A percentile compares a stretch with the other conserved stretches of the same genome.
Evolutionary conservation across 2,329 filamentous ascomycete species (phyloP).

Genomic region (Alternaria longipes): DNA sequence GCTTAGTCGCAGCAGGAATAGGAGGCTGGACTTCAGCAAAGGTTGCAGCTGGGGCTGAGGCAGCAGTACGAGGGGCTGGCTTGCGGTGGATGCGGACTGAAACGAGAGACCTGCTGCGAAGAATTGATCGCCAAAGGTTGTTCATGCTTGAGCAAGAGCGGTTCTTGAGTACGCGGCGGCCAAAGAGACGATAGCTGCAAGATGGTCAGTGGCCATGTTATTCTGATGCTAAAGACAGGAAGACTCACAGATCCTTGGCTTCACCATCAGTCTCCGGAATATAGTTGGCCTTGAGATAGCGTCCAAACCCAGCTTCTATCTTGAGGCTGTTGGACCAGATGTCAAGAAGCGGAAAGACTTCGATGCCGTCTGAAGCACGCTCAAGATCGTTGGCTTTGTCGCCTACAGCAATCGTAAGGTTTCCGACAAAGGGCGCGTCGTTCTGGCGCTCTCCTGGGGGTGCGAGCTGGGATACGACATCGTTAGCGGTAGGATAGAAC

Average conservation of each 20-base stretch:
- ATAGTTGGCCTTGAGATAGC: conserved; percentile 31
- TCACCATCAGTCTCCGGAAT: conserved; percentile 36
- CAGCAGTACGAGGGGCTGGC: conserved; percentile 1
- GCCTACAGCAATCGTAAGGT: conserved; percentile 40
- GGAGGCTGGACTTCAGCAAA: not conserved
- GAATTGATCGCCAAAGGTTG: conserved; percentile 31
- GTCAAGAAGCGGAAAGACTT: conserved; percentile 35
- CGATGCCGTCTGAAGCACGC: conserved; percentile 23
- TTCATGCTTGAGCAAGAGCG: conserved; percentile 36
- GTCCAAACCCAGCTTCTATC: conserved; percentile 42
- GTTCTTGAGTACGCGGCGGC: conserved; percentile 31
- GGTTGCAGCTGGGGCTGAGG: not conserved
- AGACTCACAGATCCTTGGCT: conserved; percentile 43
- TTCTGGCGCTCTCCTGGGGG: conserved; percentile 2
- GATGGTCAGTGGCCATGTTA: conserved; percentile 7
- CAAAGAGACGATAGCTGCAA: conserved; percentile 43
- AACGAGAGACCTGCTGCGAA: conserved; percentile 33
- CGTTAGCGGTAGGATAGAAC: conserved; percentile 28
- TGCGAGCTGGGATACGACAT: conserved; percentile 11
- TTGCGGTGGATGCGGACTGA: conserved; percentile 33
- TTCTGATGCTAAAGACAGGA: not conserved
- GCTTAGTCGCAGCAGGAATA: not conserved
- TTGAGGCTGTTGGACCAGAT: conserved; percentile 42
- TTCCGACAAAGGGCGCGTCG: conserved; percentile 35
- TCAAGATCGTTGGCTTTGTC: conserved; percentile 24